Conservation (phyloP, 495 filamentous ascomycete species). For the Aspergillus sparsus region DNA sequence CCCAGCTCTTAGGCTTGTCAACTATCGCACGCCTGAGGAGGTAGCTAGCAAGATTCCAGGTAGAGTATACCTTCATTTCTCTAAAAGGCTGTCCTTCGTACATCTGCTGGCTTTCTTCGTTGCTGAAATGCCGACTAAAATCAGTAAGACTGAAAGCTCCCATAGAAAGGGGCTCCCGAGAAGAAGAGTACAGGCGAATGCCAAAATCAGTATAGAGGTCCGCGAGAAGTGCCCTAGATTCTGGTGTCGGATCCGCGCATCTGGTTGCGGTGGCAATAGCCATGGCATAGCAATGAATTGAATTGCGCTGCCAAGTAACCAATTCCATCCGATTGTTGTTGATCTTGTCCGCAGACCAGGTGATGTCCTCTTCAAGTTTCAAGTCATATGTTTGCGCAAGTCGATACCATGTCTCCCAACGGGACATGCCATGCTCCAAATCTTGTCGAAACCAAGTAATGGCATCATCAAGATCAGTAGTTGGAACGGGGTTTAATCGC, state of each 20-base stretch:
- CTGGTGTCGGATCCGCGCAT: conserved; percentile 59
- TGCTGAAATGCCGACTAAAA: conserved; percentile 75
- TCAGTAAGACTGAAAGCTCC: conserved; percentile 74
- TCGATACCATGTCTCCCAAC: conserved; percentile 97
- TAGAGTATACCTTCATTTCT: conserved; percentile 71
- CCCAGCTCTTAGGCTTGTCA: conserved; percentile 80
- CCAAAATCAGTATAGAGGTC: conserved; percentile 91
- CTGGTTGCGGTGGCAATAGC: conserved; percentile 74
- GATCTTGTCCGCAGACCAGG: conserved; percentile 95
- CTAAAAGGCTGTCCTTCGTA: conserved; percentile 72
- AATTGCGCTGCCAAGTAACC: conserved; percentile 70
- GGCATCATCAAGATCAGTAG: conserved; percentile 83
- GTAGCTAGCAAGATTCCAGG: conserved; percentile 81
- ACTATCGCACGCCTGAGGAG: conserved; percentile 76
- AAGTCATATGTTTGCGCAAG: conserved; percentile 89
- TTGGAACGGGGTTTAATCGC: conserved; percentile 70
- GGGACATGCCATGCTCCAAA: conserved; percentile 77
- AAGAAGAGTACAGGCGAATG: conserved; percentile 83
- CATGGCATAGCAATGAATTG: conserved; percentile 93
- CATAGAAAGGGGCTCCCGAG: conserved; percentile 91
- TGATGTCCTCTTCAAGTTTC: conserved; percentile 85
- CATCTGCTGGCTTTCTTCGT: conserved; percentile 63
- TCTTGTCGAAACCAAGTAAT: conserved; percentile 81
- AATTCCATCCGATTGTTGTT: conserved; percentile 81
- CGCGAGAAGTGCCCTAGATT: conserved; percentile 66